Percentiles rank a stretch among this genome's conserved stretches.
phyloP scores from a whole-genome alignment of 495 filamentous ascomycete species.

The Talaromyces liani region DNA sequence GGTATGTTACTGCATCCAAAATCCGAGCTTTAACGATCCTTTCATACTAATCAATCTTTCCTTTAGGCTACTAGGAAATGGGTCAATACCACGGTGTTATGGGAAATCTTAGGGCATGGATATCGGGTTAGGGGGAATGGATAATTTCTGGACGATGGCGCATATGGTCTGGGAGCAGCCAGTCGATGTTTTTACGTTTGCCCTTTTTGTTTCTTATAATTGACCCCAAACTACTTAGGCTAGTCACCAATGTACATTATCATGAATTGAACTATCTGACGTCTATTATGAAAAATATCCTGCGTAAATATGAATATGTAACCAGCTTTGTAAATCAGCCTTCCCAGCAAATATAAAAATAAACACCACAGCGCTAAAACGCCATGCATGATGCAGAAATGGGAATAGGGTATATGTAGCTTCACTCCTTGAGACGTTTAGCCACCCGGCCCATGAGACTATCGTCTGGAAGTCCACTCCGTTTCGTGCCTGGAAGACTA shows the following conservation, averaged over 20 bases:
- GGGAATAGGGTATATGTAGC: neutral
- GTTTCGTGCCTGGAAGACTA: slow-evolving; percentile 88
- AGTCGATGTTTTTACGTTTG: neutral
- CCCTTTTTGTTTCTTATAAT: neutral
- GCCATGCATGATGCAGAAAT: neutral
- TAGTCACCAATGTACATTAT: neutral
- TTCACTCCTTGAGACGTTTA: slow-evolving; percentile 39
- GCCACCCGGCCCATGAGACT: slow-evolving; percentile 45
- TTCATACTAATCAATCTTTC: neutral
- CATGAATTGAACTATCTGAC: neutral
- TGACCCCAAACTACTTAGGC: neutral
- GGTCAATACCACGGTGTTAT: neutral
- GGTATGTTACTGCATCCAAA: slow-evolving; percentile 15
- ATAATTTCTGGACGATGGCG: neutral
- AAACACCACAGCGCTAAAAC: neutral
- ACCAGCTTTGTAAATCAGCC: neutral
- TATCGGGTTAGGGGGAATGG: neutral
- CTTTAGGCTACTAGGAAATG: neutral
- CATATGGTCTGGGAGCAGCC: neutral
- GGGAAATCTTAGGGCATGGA: neutral
- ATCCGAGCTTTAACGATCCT: neutral
- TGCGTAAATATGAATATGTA: neutral
- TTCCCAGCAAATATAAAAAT: neutral
- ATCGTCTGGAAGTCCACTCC: slow-evolving; percentile 83
- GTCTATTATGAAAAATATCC: neutral